These are phyloP conservation scores for Annulohypoxylon bovei DNA, from an alignment of 495 filamentous ascomycete species.

Conservation along the genomic window DNA sequence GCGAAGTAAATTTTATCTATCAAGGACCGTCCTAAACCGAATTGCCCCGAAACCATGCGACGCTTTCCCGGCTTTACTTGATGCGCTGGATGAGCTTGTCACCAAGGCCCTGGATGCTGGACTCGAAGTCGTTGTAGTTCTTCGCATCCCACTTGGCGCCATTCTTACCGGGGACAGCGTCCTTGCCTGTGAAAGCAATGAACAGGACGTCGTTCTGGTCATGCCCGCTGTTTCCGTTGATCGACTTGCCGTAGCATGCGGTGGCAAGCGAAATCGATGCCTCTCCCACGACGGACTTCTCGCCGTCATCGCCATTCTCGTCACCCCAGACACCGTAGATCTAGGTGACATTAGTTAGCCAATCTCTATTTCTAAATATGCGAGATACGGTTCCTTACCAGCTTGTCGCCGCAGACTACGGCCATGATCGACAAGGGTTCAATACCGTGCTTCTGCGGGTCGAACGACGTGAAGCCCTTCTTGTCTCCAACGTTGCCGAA, in stretches of 20 bases:
- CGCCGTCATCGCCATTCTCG: constrained; percentile 63
- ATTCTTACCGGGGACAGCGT: constrained; percentile 59
- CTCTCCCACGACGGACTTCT: constrained; percentile 63
- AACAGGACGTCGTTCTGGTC: constrained; percentile 63
- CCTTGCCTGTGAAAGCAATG: constrained; percentile 62
- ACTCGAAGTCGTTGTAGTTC: constrained; percentile 58
- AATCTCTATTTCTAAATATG: neutral
- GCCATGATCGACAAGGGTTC: constrained; percentile 70
- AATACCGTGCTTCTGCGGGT: constrained; percentile 62
- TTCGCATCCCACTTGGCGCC: constrained; percentile 61
- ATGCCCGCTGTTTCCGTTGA: constrained; percentile 64
- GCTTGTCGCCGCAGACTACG: constrained; percentile 66
- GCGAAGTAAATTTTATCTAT: neutral
- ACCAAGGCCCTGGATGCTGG: constrained; percentile 59
- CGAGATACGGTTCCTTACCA: constrained; percentile 50
- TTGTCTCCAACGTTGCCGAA: constrained; percentile 66
- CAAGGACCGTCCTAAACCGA: neutral
- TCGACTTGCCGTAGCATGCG: constrained; percentile 61
- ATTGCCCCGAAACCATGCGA: neutral
- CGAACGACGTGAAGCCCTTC: constrained; percentile 55
- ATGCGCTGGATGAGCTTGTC: constrained; percentile 51
- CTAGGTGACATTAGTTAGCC: constrained; percentile 40
- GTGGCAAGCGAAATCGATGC: constrained; percentile 66
- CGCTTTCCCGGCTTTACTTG: neutral
- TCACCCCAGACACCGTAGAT: constrained; percentile 77